Conservation (phyloP, 176 grass and related monocot species). For the Hordeum vulgare region MorexV3_pseudomolecules_assembly NC_058524.1:467702000-467702499, state of each 20-base stretch:
- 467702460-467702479: neutral
- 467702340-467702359: constrained; percentile 4
- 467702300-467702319: constrained; percentile 21
- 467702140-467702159: no score
- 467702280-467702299: constrained; percentile 10
- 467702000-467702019: no score
- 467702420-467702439: neutral
- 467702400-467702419: neutral
- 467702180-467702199: neutral
- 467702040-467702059: no score
- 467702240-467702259: constrained; percentile 25
- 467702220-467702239: constrained; percentile 13
- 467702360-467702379: neutral
- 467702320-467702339: neutral
- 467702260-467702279: constrained; percentile 12
- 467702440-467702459: constrained; percentile 12
- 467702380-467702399: constrained; percentile 3
- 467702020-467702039: no score
- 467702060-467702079: no score
- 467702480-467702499: constrained; percentile 26
- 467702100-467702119: no score
- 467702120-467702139: no score
- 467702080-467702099: no score
- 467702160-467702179: neutral
- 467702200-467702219: neutral